Evolutionary conservation across 2,329 filamentous ascomycete species (phyloP), one percentile per base, ranked within the genome.

Genomic region (Arthroderma sp.): DNA sequence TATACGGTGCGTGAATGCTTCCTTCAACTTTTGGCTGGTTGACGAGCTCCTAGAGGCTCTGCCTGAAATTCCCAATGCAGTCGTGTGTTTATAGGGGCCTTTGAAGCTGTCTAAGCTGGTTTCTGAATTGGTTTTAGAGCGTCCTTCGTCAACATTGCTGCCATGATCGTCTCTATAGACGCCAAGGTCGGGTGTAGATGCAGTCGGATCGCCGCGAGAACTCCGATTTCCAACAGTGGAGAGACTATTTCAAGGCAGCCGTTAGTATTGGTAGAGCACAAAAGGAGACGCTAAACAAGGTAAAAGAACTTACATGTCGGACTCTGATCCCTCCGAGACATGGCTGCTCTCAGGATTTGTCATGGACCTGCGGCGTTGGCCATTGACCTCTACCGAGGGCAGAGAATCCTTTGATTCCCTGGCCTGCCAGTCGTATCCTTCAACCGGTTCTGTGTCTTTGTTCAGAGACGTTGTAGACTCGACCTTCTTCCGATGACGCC

Each of bases 11-110:
- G 74, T 80, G 65, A 93, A 88, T 11, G 85, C 86, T 66, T 85
- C 83, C 68, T 81, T 86, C 60, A 91, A 75, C 66, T 84, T 87
- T 66, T 83, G 81, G 55, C 80, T 82, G 9, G 87, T 86, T 8
- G 88, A 91, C n/a, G 60, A 60, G 25, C 56, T 47, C 21, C n/a
- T 35, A 1, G 37, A 28, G 6, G 21, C 19, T 17, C 35, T 55
- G 25, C 38, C 25, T 31, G 54, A 41, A 44, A 25, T 43, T n/a
- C 54, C 57, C 6, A 54, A 21, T 15, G 59, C 44, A 5, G 59
- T 17, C 17, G 51, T 11, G 49, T 35, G 19, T 13, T 31, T 58
- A n/a, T 39, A 23, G 15, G 51, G 17, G 8, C 39, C 23, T n/a
- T 31, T 39, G 8, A 54, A 28, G 23, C 25, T 41, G 39, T 57